Evolutionary conservation across 2,329 filamentous ascomycete genomes (phyloP), one percentile per base, ranked within the genome.

Genomic region (Harringtonia aguacate): DNA sequence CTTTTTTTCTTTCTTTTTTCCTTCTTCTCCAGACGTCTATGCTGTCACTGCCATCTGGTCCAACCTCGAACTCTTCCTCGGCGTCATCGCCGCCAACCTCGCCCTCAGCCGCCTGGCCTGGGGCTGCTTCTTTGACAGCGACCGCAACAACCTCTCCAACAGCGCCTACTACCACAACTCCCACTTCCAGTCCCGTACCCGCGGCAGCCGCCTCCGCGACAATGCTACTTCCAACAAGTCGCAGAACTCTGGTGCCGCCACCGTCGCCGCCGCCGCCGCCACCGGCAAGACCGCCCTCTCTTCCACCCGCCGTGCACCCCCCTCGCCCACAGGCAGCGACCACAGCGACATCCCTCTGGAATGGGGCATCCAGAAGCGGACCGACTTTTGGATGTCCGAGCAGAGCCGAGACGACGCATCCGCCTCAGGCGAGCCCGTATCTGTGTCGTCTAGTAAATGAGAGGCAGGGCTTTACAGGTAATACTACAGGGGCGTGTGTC

Each of bases 21-120:
- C 8, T 14, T 30, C n/a, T n/a, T 27, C 7, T 22, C 4, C n/a
- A 62, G 60, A 55, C 46, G 50, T 55, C 6, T 62, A 59, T 36
- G 55, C 53, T 31, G 58, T 60, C 12, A 56, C 59, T 2, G 49
- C 48, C n/a, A 51, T 52, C 28, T 52, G 50, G 50, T 48, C 50
- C 10, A 52, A 51, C 43, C 41, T 45, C 28, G 50, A 52, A 20
- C 46, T 52, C 14, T 50, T 52, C 39, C 37, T 52, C 31, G 50
- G 50, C 28, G 43, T 46, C 20, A 51, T 48, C n/a, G 49, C 47
- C 18, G 50, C 50, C 36, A 52, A 52, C 28, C 36, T 52, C 2
- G 51, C 41, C 49, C 57, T 44, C 38, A 52, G 46, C 2, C 50
- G 54, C 7, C 52, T 51, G 6, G 48, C 56, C n/a, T 58, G 49